phyloP scores from a whole-genome alignment of 2,329 filamentous ascomycete genomes.

The Echinosphaeria canescens region DNA sequence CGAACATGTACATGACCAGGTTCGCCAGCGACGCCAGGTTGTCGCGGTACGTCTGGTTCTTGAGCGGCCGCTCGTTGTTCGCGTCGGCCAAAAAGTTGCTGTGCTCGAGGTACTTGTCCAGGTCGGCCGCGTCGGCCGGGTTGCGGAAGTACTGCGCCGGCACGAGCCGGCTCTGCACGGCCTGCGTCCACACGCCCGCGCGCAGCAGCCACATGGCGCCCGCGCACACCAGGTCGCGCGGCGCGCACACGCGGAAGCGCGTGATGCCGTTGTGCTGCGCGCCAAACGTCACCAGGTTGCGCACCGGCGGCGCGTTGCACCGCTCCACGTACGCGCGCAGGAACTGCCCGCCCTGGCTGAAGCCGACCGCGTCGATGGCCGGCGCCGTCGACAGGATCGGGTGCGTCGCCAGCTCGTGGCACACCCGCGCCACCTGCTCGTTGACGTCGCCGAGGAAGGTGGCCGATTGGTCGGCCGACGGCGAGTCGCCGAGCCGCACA shows the following conservation, averaged over 20 bases:
- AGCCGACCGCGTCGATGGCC: conserved; percentile 77
- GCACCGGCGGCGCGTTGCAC: conserved; percentile 57
- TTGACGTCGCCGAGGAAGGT: conserved; percentile 87
- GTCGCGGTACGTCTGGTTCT: conserved; percentile 53
- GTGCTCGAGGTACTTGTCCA: conserved; percentile 52
- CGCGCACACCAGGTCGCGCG: conserved; percentile 60
- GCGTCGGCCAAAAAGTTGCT: conserved; percentile 88
- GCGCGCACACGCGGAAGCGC: conserved; percentile 54
- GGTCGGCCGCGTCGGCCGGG: conserved; percentile 27
- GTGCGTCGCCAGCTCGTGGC: conserved; percentile 52
- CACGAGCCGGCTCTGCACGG: conserved; percentile 62
- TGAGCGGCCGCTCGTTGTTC: conserved; percentile 69
- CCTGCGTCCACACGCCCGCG: conserved; percentile 58
- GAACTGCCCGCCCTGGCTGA: conserved; percentile 92
- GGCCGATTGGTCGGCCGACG: conserved; percentile 50
- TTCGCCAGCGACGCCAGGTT: conserved; percentile 50
- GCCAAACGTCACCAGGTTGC: conserved; percentile 71
- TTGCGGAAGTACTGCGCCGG: conserved; percentile 92
- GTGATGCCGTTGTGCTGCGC: conserved; percentile 84
- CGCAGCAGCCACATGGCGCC: conserved; percentile 59
- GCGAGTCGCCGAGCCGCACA: conserved; percentile 46
- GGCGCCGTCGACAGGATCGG: conserved; percentile 65
- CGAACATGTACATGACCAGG: conserved; percentile 80
- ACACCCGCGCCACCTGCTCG: conserved; percentile 54
- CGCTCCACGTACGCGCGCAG: conserved; percentile 78